A percentile compares a stretch with the other conserved stretches of the same genome.
Conservation (phyloP, 768 basidiomycete species). For the Pilatotrama ljubarskyi region DNA sequence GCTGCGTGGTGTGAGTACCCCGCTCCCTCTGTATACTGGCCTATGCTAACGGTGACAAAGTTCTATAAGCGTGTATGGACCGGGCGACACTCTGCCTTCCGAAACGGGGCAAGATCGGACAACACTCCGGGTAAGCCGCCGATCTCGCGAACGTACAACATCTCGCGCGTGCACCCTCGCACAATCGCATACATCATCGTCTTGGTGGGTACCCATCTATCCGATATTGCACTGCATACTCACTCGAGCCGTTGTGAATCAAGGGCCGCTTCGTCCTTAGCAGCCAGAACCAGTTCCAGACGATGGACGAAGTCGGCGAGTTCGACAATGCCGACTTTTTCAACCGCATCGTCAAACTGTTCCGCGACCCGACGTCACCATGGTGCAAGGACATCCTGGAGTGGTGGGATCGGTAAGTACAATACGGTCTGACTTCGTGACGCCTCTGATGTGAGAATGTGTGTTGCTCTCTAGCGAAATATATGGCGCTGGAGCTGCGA, state of each 20-base stretch:
- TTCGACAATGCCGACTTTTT: neutral
- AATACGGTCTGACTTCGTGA: too few species aligned
- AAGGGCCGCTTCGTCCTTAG: neutral
- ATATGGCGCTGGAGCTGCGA: too few species aligned
- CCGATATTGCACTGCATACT: neutral
- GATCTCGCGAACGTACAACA: neutral
- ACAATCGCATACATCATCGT: neutral
- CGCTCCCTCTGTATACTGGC: neutral
- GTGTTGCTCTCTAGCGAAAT: too few species aligned
- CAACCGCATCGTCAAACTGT: neutral
- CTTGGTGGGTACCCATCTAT: neutral
- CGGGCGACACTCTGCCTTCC: neutral
- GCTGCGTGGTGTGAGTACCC: neutral
- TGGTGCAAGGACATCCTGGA: neutral
- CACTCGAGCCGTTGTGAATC: too few species aligned
- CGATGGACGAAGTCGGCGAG: neutral
- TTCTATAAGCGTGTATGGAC: neutral
- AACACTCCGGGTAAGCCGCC: neutral
- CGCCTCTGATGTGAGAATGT: too few species aligned
- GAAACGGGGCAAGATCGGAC: neutral
- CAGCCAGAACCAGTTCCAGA: neutral
- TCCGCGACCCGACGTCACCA: neutral
- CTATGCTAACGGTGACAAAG: neutral
- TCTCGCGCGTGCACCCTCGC: neutral
- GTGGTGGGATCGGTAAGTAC: neutral